Percentiles rank a stretch among this genome's conserved stretches.
phyloP scores from a whole-genome alignment of 2,329 filamentous ascomycete genomes.

The Pseudogymnoascus verrucosus region DNA sequence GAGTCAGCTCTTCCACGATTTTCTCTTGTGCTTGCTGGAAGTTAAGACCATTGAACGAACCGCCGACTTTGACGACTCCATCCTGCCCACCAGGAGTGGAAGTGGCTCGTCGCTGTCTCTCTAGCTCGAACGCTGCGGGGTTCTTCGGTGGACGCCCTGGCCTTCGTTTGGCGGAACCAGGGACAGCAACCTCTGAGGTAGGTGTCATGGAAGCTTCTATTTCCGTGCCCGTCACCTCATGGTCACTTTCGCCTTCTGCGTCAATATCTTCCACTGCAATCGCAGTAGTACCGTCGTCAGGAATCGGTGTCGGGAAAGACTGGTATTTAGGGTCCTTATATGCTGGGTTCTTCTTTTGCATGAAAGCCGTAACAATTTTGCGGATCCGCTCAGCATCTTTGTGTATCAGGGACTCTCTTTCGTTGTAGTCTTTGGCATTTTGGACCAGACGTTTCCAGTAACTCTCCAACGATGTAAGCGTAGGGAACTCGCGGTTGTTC shows the following conservation, averaged over 20 bases:
- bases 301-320: constrained; percentile 66
- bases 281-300: constrained; percentile 38
- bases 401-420: constrained; percentile 62
- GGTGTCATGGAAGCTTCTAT: constrained; percentile 11
- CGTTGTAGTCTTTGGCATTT: constrained; percentile 80
- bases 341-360: constrained; percentile 79
- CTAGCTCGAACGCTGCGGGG: constrained; percentile 20
- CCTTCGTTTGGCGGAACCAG: constrained; percentile 15
- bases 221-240: constrained; percentile 23
- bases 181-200: not conserved
- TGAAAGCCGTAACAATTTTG: constrained; percentile 79
- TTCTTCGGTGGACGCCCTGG: constrained; percentile 22
- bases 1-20: constrained; percentile 66
- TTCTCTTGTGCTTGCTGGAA: constrained; percentile 86
- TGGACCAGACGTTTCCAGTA: constrained; percentile 82
- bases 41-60: constrained; percentile 60
- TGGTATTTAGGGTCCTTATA: constrained; percentile 62
- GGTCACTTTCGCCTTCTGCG: constrained; percentile 27
- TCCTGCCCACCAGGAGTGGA: constrained; percentile 36
- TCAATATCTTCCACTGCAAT: constrained; percentile 25
- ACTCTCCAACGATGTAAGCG: constrained; percentile 67
- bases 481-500: constrained; percentile 57
- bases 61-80: constrained; percentile 39
- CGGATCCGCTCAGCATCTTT: constrained; percentile 81
- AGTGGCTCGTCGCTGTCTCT: constrained; percentile 30